Base-by-base conservation (phyloP, 768 basidiomycete genomes). In the Amanita exitialis region DNA sequence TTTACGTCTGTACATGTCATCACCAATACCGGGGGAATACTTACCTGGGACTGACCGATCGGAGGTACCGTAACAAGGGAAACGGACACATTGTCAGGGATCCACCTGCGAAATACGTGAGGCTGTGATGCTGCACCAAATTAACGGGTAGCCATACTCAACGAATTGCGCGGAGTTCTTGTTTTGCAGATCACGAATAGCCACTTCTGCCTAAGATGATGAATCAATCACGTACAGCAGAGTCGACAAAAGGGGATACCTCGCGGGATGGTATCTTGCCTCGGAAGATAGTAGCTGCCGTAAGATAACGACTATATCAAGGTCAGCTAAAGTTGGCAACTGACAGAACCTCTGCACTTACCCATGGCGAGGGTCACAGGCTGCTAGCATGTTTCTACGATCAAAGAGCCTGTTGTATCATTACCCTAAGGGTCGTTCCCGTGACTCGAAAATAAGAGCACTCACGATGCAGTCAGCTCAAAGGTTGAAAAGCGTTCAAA, bases 51-150 rank as follows among this genome's bases (percentile, higher is more conserved):
- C 58, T 89, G 81, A 25, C 88, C 90, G 9, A 89, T 83, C 23
- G 90, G 90, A 4, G 90, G 88, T 1, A 90, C 84, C 2, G 83
- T 82, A 54, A 89, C 88, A 44, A 91, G 66, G 0, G 88, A 86
- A 15, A 90, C 81, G 0, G 89, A 91, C 7, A 92, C 83, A 55
- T 92, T 91, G 65, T 91, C 90, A 6, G 90, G 90, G 57, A 92
- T 90, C 90, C 90, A 90, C 58, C 85, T 88, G 35, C 6, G 9
- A 48, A 5, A n/a, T 7, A 21, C 47, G 50, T 47, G 3, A 38
- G 49, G 39, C 39, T 41, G 32, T 47, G 18, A 43, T 37, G 15
- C 30, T 41, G 21, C 43, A 34, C 16, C 20, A 8, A 41, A 32
- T 6, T 25, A 44, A 23, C 4, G 4, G 9, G 25, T 21, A 30